Conservation (phyloP, 1,284 basidiomycete species). For the Pyrrhoderma lamaoense region DNA sequence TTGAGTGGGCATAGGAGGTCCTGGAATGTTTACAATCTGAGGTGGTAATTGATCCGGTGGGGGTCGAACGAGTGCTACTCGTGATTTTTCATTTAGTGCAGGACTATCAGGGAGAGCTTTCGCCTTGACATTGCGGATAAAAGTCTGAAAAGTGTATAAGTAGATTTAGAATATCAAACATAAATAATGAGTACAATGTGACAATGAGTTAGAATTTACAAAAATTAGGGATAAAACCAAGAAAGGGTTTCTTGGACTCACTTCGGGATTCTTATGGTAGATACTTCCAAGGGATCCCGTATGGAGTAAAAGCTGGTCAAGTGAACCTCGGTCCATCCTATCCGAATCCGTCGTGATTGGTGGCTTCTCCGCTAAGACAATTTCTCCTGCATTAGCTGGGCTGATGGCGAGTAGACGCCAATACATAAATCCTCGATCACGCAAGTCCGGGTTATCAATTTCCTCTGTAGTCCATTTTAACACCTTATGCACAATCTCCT, state of each 20-base stretch:
- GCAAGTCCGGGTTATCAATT: conserved; percentile 93
- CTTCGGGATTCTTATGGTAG: conserved; percentile 86
- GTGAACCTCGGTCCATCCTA: conserved; percentile 89
- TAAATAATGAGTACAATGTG: too few relatives aligned
- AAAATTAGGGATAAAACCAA: too few relatives aligned
- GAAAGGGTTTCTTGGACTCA: too few relatives aligned
- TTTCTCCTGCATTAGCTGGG: conserved; percentile 80
- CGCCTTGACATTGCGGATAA: conserved; percentile 72
- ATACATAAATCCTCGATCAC: conserved; percentile 99
- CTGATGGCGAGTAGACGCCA: conserved; percentile 96
- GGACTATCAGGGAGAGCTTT: conserved; percentile 71
- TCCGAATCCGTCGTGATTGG: conserved; percentile 98
- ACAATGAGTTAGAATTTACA: too few relatives aligned
- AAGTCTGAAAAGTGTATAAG: conserved; percentile 48
- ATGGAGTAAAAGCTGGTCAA: conserved; percentile 82
- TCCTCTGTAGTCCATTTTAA: conserved; percentile 97
- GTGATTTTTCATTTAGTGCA: conserved; percentile 67
- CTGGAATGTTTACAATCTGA: conserved; percentile 42
- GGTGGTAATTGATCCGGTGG: conserved; percentile 45
- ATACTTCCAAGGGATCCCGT: conserved; percentile 81
- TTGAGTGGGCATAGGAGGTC: conserved; percentile 48
- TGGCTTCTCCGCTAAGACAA: conserved; percentile 93
- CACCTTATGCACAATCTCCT: conserved; percentile 90
- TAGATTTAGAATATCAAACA: background rate
- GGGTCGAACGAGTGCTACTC: conserved; percentile 60